Evolutionary conservation across 108 stramenopile species (phyloP), one percentile per base, ranked within the genome.

Genomic region (Pseudonitzschia multistriata): DNA sequence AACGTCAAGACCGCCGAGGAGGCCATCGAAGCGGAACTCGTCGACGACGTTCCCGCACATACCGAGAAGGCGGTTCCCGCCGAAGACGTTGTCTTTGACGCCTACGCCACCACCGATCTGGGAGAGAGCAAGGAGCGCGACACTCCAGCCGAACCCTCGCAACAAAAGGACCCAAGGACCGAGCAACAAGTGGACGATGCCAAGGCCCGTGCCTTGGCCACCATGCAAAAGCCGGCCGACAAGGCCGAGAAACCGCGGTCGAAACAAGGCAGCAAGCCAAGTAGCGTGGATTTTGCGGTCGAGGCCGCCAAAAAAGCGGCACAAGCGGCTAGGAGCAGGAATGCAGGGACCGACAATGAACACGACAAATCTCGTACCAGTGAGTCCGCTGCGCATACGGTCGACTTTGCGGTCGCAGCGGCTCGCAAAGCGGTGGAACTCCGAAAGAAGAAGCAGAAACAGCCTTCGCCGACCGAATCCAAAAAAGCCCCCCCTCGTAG

Each of bases 271-370:
- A 65, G 67, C 60, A 70, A 75, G 28, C 62, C 79, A 13, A 67
- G 76, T 5, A 67, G 74, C 53, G 74, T 66, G 15, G 70, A 87
- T 37, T 89, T 82, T 69, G 90, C 88, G n/a, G 85, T 91, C 40
- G 62, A 71, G 52, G 85, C 85, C 30, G 90, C 90, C 21, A 84
- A 79, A 52, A 63, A 57, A 31, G 84, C 74, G 34, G 81, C 81
- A 13, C 64, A n/a, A n/a, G 50, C 40, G 42, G 42, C 42, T 17
- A 65, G 45, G 28, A 66, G 62, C 65, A 66, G 35, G 48, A 61
- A 54, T 6, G 42, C 17, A 17, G 1, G 8, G 42, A 10, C 37
- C 62, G 62, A 45, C 52, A 0, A 71, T 45, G 8, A 10, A 4
- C 7, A 77, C 65, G 53, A 69, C 54, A 19, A 33, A 35, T 14